Conservation (phyloP, 2,329 filamentous ascomycete genomes). For the Aspergillus eucalypticola region DNA sequence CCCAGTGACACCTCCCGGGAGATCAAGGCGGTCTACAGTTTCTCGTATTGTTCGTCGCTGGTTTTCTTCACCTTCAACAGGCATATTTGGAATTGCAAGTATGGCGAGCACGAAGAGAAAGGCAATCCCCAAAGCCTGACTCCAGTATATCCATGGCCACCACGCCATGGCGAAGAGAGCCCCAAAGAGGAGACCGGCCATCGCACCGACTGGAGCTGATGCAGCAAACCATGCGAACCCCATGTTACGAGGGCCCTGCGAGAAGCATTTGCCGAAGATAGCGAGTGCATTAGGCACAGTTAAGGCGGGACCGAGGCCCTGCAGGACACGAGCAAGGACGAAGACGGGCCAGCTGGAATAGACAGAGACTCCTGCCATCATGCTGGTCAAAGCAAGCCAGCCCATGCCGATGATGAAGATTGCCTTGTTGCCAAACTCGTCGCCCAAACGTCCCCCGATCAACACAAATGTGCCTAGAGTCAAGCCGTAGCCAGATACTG, state of each 20-base stretch:
- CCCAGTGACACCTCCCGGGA: slow-evolving; percentile 47
- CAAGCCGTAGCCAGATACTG: not conserved
- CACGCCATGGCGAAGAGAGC: slow-evolving; percentile 39
- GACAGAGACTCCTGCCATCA: slow-evolving; percentile 35
- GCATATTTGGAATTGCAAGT: slow-evolving; percentile 22
- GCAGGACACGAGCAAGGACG: slow-evolving; percentile 53
- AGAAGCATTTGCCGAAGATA: slow-evolving; percentile 60
- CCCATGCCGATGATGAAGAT: slow-evolving; percentile 36
- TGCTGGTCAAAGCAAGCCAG: slow-evolving; percentile 39
- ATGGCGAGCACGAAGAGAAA: slow-evolving; percentile 38
- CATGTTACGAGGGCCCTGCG: slow-evolving; percentile 56
- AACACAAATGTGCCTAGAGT: slow-evolving; percentile 5
- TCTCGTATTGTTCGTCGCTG: too few species aligned
- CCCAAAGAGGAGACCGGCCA: slow-evolving; percentile 44
- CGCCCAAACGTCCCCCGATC: slow-evolving; percentile 33
- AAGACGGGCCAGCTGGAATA: slow-evolving; percentile 46
- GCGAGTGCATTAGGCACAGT: slow-evolving; percentile 65
- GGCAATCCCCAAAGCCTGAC: slow-evolving; percentile 39
- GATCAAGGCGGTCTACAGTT: slow-evolving; percentile 30
- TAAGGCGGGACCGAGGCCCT: slow-evolving; percentile 61
- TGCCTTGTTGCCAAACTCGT: slow-evolving; percentile 37
- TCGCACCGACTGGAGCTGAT: slow-evolving; percentile 47
- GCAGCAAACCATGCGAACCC: slow-evolving; percentile 56
- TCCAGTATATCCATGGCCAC: slow-evolving; percentile 56
- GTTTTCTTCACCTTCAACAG: not conserved